A percentile compares a stretch with the other conserved stretches of the same genome.
phyloP scores from a whole-genome alignment of 495 filamentous ascomycete genomes.

The Penicillium desertorum region DNA sequence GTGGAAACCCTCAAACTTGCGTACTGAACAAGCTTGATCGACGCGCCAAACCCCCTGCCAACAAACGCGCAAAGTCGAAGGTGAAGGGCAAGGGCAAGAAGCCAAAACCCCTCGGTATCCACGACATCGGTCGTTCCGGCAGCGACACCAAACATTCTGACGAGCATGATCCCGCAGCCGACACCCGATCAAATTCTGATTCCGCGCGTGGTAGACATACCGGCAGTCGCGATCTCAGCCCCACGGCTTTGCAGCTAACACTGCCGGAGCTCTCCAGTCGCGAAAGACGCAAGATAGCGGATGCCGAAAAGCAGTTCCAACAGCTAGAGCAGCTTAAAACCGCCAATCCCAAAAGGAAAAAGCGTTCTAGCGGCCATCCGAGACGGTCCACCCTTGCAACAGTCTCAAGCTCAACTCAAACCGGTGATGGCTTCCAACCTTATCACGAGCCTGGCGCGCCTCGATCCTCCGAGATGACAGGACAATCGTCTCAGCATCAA shows the following conservation, averaged over 20 bases:
- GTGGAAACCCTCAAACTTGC: conserved; percentile 62
- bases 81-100: conserved; percentile 56
- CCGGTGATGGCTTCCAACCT: conserved; percentile 9
- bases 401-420: conserved; percentile 26
- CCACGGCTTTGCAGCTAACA: conserved; percentile 37
- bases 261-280: conserved; percentile 73
- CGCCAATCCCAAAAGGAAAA: conserved; percentile 41
- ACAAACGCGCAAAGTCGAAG: conserved; percentile 46
- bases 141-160: conserved; percentile 63
- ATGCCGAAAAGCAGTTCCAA: conserved; percentile 73
- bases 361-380: conserved; percentile 47
- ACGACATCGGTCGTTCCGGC: conserved; percentile 76
- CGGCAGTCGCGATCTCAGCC: conserved; percentile 80
- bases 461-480: not conserved
- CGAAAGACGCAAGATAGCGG: conserved; percentile 83
- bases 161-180: conserved; percentile 50
- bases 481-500: not conserved
- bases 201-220: conserved; percentile 68
- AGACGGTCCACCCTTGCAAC: conserved; percentile 30
- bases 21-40: conserved; percentile 72
- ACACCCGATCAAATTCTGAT: conserved; percentile 67
- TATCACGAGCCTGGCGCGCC: not conserved
- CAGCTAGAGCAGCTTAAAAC: conserved; percentile 52
- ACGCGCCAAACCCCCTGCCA: conserved; percentile 34
- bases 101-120: conserved; percentile 56